A percentile compares a stretch with the other conserved stretches of the same genome.
phyloP scores from a whole-genome alignment of 306 rosid species.

The Sindora glabra region DNA sequence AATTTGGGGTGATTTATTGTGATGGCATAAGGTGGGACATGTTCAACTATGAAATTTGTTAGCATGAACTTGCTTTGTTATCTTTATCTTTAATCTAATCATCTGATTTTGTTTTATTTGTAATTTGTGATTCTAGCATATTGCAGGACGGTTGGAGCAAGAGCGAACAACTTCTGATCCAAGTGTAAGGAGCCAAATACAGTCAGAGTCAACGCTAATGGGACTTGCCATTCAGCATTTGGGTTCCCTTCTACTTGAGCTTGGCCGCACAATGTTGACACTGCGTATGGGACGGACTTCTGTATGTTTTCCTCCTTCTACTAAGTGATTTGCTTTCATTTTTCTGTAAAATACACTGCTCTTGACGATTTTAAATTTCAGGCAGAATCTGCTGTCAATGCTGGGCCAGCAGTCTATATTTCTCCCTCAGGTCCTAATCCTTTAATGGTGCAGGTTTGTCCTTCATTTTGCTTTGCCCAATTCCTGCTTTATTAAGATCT shows the following conservation, averaged over 20 bases:
- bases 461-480: neutral
- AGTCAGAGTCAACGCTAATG: slow-evolving; percentile 62
- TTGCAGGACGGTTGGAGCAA: slow-evolving; percentile 85
- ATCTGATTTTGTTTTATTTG: slow-evolving; percentile 30
- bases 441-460: slow-evolving; percentile 93
- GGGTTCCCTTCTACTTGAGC: slow-evolving; percentile 90
- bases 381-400: slow-evolving; percentile 75
- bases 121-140: slow-evolving; percentile 63
- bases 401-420: slow-evolving; percentile 96
- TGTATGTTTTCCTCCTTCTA: slow-evolving; percentile 45
- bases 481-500: neutral
- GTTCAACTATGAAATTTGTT: neutral
- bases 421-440: slow-evolving; percentile 97
- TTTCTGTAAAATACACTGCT: slow-evolving; percentile 9
- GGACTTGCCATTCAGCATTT: slow-evolving; percentile 87
- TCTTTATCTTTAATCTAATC: neutral
- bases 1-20: neutral
- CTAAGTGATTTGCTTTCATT: slow-evolving; percentile 9
- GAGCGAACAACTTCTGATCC: slow-evolving; percentile 59
- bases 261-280: slow-evolving; percentile 92
- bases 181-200: slow-evolving; percentile 58
- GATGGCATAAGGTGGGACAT: neutral
- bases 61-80: neutral
- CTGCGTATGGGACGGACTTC: slow-evolving; percentile 81
- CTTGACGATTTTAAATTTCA: slow-evolving; percentile 28